Conservation (phyloP, 1,284 basidiomycete species). For the Cryptococcus depauperatus region DNA sequence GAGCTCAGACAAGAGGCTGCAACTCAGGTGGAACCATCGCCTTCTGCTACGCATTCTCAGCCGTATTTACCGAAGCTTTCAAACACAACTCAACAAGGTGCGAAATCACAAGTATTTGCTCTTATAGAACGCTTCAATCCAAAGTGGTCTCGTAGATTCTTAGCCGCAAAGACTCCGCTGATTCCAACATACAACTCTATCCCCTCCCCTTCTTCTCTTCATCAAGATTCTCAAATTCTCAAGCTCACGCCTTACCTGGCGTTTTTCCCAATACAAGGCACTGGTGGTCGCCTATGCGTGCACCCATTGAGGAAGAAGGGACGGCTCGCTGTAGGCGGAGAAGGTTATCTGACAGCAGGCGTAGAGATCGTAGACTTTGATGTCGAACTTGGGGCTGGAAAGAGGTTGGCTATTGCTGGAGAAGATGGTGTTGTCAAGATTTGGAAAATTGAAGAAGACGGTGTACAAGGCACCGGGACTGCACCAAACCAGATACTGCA, state of each 20-base stretch:
- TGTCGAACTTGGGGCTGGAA: slow-evolving; percentile 27
- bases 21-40: not conserved
- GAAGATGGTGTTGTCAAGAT: slow-evolving; percentile 44
- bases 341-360: slow-evolving; percentile 40
- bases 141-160: slow-evolving; percentile 46
- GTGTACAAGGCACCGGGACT: slow-evolving; percentile 30
- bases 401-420: slow-evolving; percentile 41
- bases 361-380: slow-evolving; percentile 44
- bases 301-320: slow-evolving; percentile 43
- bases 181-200: slow-evolving; percentile 47
- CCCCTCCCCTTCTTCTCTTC: slow-evolving; percentile 40
- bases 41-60: not conserved
- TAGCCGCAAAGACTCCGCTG: slow-evolving; percentile 45
- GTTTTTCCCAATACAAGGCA: slow-evolving; percentile 46
- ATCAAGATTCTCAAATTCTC: slow-evolving; percentile 43
- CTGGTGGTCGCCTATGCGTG: slow-evolving; percentile 46
- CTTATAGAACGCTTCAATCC: slow-evolving; percentile 27
- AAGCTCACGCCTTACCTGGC: slow-evolving; percentile 33
- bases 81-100: no score
- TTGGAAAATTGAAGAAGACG: slow-evolving; percentile 34
- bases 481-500: slow-evolving; percentile 27
- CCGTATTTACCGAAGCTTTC: not conserved
- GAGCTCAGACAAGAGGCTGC: not conserved
- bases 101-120: not conserved
- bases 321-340: slow-evolving; percentile 37